A percentile compares a stretch with the other conserved stretches of the same genome.
Conservation (phyloP, 805 yeast genomes). For the Maudiozyma serrabonitensis region DNA sequence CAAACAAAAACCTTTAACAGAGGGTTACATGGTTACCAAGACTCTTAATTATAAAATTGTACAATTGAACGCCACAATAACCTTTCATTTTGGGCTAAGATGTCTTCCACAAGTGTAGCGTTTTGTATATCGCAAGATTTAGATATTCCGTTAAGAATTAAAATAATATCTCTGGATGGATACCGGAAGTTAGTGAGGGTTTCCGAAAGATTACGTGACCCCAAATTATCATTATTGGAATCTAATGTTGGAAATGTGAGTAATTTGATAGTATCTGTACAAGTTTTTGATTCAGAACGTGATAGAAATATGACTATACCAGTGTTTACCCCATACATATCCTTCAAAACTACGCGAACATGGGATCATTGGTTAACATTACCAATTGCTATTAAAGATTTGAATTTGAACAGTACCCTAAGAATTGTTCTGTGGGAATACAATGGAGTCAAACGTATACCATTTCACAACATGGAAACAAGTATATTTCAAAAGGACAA, state of each 20-base stretch:
- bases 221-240: conserved; percentile 34
- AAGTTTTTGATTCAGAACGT: conserved; percentile 33
- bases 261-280: conserved; percentile 37
- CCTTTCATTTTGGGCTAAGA: neutral
- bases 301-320: conserved; percentile 41
- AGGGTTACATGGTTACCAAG: no score
- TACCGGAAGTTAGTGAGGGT: conserved; percentile 31
- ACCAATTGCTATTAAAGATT: conserved; percentile 61
- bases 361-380: conserved; percentile 71
- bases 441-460: conserved; percentile 39
- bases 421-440: conserved; percentile 62
- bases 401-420: conserved; percentile 54
- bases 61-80: no score
- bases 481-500: conserved; percentile 47
- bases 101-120: conserved; percentile 33
- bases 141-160: conserved; percentile 39
- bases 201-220: conserved; percentile 40
- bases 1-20: no score
- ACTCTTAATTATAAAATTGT: no score
- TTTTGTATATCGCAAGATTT: conserved; percentile 51
- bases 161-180: conserved; percentile 41
- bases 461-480: conserved; percentile 55
- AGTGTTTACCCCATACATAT: conserved; percentile 39
- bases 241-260: conserved; percentile 32
- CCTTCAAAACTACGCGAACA: conserved; percentile 36